phyloP scores from a whole-genome alignment of 495 filamentous ascomycete genomes.

The Baudoinia panamericana region DNA sequence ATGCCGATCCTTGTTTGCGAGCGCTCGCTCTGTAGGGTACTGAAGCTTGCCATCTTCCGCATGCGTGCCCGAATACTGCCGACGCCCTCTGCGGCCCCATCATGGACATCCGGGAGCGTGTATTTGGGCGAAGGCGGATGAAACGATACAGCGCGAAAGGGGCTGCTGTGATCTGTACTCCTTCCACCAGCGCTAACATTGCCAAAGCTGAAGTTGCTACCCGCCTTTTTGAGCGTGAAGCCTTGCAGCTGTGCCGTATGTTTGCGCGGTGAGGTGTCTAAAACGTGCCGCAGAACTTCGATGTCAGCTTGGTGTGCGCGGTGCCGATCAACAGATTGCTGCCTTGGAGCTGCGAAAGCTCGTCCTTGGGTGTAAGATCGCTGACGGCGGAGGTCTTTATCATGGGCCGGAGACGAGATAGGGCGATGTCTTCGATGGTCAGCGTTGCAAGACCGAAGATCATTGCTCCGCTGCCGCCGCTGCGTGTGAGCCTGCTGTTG shows the following conservation, averaged over 20 bases:
- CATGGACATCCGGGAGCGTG: no score
- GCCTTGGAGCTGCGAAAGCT: conserved; percentile 30
- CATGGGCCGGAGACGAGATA: conserved; percentile 10
- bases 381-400: conserved; percentile 10
- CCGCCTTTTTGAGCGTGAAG: conserved; percentile 3
- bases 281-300: conserved; percentile 21
- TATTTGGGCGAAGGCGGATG: background rate
- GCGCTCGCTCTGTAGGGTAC: conserved; percentile 6
- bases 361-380: conserved; percentile 29
- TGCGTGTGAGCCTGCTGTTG: conserved; percentile 29
- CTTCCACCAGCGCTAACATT: background rate
- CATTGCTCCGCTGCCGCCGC: no score
- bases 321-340: conserved; percentile 29
- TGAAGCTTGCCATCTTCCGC: conserved; percentile 10
- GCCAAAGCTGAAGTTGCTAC: conserved; percentile 12
- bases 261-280: conserved; percentile 28
- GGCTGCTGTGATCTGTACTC: background rate
- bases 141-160: conserved; percentile 5
- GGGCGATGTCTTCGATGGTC: conserved; percentile 16
- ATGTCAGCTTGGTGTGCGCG: conserved; percentile 25
- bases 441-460: no score
- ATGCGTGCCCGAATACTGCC: conserved; percentile 8
- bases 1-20: background rate
- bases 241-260: conserved; percentile 8
- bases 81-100: conserved; percentile 3